Conservation (phyloP, 495 filamentous ascomycete genomes). For the Thozetella sp. region DNA sequence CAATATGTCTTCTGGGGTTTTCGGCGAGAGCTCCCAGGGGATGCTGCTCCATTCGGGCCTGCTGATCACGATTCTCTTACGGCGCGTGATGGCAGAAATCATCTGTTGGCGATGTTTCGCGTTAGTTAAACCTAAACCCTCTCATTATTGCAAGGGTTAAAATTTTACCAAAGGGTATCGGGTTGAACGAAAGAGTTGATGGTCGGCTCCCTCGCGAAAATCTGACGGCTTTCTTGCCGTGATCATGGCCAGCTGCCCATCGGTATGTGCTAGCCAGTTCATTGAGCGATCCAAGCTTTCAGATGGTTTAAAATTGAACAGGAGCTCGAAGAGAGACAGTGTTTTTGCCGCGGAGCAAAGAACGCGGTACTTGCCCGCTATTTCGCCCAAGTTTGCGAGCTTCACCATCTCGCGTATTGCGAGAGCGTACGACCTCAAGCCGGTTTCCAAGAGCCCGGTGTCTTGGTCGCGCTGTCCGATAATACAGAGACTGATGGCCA, state of each 20-base stretch:
- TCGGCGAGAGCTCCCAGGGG: conserved; percentile 11
- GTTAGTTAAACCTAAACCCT: too few relatives aligned
- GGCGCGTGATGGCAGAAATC: conserved; percentile 8
- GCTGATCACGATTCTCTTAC: conserved; percentile 8
- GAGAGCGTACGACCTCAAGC: not conserved
- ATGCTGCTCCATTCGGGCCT: conserved; percentile 11
- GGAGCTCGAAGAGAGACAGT: not conserved
- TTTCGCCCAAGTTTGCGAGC: not conserved
- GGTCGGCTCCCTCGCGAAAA: conserved; percentile 7
- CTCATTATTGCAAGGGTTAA: not conserved
- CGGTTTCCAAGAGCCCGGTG: not conserved
- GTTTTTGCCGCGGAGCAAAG: not conserved
- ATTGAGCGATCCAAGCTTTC: not conserved
- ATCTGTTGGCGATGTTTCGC: conserved; percentile 1
- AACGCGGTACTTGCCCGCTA: not conserved
- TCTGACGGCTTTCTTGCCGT: conserved; percentile 3
- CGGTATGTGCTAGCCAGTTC: conserved; percentile 12
- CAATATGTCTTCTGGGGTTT: not conserved
- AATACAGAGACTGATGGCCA: conserved; percentile 9
- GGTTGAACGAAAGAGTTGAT: not conserved
- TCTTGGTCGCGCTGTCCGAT: not conserved
- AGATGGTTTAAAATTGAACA: not conserved
- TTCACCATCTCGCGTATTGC: not conserved
- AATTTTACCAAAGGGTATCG: not conserved
- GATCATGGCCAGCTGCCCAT: conserved; percentile 8